Base-by-base conservation (phyloP, 2,329 filamentous ascomycete genomes). In the Arthrobotrys conoides region DNA sequence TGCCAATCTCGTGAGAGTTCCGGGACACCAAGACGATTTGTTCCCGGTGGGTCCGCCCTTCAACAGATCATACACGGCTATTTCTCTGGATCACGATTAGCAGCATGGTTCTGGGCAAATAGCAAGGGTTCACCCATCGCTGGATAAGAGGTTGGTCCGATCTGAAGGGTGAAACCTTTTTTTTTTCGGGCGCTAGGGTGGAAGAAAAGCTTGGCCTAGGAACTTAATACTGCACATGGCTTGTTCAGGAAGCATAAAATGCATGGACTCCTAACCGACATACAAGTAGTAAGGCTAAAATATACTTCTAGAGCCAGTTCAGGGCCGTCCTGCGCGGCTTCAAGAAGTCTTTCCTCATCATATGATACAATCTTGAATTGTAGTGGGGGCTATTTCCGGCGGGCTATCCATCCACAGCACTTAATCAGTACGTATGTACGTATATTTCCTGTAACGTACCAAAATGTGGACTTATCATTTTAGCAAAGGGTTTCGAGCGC, bases 221-320 rank as follows among this genome's bases (percentile, higher is more conserved):
- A 57, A 69, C 16, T 55, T 48, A 78, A 44, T 48, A 5, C 68
- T 72, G 68, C 68, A 78, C 12, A 46, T 24, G 20, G 61, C 75
- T 65, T 44, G 36, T 64, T 72, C 33, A 57, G 68, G 68, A 72
- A 69, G 27, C 38, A 72, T 66, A 61, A 78, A 72, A 78, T 53
- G 75, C 67, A 77, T 64, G 44, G 53, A 48, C 71, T 16, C 33
- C 20, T 68, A 73, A 63, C 71, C 63, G 63, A 75, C 55, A 57
- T 14, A 44, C 38, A 44, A 16, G 5, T 16, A n/a, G 38, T 4
- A 33, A 36, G 59, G 46, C 44, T 33, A 51, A 49, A 33, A 30
- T 20, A 20, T 41, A 38, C 41, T 48, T 49, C 61, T 8, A 20
- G 16, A 36, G 30, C 53, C 57, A 61, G n/a, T 41, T 27, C 20